These are phyloP conservation scores for Xylariales sp. DNA, from an alignment of 2,329 filamentous ascomycete genomes.

Conservation along the genomic window DNA sequence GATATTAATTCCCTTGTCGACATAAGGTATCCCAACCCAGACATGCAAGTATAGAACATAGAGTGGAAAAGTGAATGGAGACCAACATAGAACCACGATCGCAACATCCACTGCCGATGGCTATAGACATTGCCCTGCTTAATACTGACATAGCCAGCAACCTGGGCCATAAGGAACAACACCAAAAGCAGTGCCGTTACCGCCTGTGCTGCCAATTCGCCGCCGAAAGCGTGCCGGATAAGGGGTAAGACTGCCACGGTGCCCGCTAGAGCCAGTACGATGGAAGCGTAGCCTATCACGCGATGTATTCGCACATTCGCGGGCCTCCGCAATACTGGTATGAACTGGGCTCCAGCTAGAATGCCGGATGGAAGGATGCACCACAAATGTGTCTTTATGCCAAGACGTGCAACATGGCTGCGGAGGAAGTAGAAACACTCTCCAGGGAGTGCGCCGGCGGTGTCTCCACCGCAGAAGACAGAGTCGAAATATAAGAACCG, in stretches of 20 bases:
- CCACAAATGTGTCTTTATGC: constrained; percentile 9
- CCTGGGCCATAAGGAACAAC: not conserved
- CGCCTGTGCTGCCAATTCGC: constrained; percentile 7
- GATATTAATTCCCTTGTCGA: too few relatives aligned
- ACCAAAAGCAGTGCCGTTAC: not conserved
- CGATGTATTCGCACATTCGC: not conserved
- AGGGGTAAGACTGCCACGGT: not conserved
- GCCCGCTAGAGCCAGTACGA: not conserved
- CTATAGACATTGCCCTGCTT: not conserved
- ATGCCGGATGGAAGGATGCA: constrained; percentile 1
- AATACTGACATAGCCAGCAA: constrained; percentile 8
- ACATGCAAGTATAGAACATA: not conserved
- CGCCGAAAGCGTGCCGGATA: constrained; percentile 20
- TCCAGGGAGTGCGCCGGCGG: not conserved
- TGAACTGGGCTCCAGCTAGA: not conserved
- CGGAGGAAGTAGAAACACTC: constrained; percentile 23
- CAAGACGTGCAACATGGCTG: not conserved
- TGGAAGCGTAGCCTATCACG: constrained; percentile 1
- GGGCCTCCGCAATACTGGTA: not conserved
- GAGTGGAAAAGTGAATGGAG: not conserved
- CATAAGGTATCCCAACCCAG: too few relatives aligned
- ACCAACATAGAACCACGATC: constrained; percentile 23
- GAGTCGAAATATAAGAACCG: constrained; percentile 1
- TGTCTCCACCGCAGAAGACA: not conserved
- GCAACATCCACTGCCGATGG: constrained; percentile 19